phyloP scores from a whole-genome alignment of 2,329 filamentous ascomycete species.

The Apiospora koreana region DNA sequence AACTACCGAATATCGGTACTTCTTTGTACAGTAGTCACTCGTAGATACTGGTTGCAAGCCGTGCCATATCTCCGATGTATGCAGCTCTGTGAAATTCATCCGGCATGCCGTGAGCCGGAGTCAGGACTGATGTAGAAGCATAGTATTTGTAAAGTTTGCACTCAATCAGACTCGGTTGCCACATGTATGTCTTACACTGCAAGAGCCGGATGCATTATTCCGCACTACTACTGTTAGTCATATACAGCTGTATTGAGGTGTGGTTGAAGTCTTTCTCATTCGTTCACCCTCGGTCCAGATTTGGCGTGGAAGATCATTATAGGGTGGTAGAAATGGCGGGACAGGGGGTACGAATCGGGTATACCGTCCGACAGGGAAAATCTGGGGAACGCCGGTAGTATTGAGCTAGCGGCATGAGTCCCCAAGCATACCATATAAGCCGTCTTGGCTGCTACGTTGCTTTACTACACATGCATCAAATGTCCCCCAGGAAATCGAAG shows the following conservation, averaged over 20 bases:
- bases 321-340: background rate
- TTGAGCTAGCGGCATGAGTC: background rate
- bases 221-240: background rate
- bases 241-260: background rate
- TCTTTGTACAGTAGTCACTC: background rate
- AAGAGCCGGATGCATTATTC: background rate
- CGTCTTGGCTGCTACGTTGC: slow-evolving; percentile 1
- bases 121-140: background rate
- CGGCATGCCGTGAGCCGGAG: background rate
- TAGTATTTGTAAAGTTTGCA: background rate
- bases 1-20: background rate
- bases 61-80: background rate
- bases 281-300: background rate
- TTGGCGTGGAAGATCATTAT: background rate
- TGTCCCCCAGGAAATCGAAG: background rate
- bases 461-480: background rate
- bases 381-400: background rate
- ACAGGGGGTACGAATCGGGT: background rate
- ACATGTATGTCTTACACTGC: background rate
- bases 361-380: background rate
- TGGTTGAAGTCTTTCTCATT: background rate
- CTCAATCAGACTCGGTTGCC: background rate
- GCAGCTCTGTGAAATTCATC: background rate
- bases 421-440: background rate
- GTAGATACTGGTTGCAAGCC: background rate